Base-by-base conservation (phyloP, 768 basidiomycete genomes). In the Porphyrellus cyaneotinctus region DNA sequence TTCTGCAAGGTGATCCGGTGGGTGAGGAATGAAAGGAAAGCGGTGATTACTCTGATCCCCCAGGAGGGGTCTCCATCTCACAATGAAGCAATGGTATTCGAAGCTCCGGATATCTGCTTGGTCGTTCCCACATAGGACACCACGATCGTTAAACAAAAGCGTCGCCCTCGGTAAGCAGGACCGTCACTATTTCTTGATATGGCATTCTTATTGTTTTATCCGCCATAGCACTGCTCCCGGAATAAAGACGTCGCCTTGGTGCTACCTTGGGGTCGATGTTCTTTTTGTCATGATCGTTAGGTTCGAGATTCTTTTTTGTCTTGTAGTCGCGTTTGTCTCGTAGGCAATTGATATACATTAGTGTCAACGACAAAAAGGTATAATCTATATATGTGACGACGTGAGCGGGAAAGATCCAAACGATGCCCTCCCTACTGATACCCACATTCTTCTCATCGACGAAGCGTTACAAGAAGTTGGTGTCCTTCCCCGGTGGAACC, bases 1-100 rank as follows among this genome's bases (percentile, higher is more conserved):
- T 32, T 47, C 31, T 53, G 45, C 14, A 26, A 20, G 13, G 39
- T 47, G 1, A 2, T 42, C 10, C 18, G 12, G 33, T 53, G 39
- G 45, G 0, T 33, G 11, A 52, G 51, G 31, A 42, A 41, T 24
- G 38, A 52, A 14, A 52, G 15, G n/a, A 52, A 24, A n/a, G 51
- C 38, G 2, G n/a, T 39, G 10, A 31, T 52, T 15, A 31, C 30
- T 26, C 22, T n/a, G n/a, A 28, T 28, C 32, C 42, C 26, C 24
- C 42, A n/a, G 28, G 17, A 7, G 6, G 17, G 41, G 24, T 41
- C 39, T 41, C 13, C n/a, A n/a, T n/a, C n/a, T n/a, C n/a, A n/a
- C n/a, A n/a, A 12, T 39, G 22, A 39, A 14, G 9, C 38, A 39
- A 23, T 23, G 15, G 38, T 39, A 39, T 24, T 23, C 7, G 9